Evolutionary conservation across 1,139 yeast species (phyloP).

Genomic region (Pichia sp.): DNA sequence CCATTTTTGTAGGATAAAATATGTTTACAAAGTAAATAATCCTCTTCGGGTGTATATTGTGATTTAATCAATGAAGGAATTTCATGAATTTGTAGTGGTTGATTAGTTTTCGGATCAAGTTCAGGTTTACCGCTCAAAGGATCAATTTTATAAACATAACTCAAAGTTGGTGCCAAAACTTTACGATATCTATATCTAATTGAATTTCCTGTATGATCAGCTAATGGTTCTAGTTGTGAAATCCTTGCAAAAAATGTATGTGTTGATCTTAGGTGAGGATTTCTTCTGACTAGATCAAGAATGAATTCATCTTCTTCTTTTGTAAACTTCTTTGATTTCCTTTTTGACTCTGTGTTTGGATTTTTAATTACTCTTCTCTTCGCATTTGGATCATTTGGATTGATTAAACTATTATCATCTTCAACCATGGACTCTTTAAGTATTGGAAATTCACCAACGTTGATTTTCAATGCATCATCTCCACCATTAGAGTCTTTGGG

Average conservation of each 20-base stretch:
- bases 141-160: conserved; percentile 57
- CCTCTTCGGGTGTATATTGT: conserved; percentile 64
- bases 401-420: neutral
- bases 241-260: conserved; percentile 59
- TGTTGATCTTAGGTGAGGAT: conserved; percentile 60
- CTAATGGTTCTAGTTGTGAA: conserved; percentile 41
- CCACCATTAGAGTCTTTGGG: neutral
- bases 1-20: conserved; percentile 23
- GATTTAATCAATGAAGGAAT: conserved; percentile 54
- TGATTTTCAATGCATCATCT: conserved; percentile 14
- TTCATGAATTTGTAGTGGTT: conserved; percentile 32
- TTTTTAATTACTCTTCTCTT: conserved; percentile 2
- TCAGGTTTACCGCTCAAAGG: conserved; percentile 42
- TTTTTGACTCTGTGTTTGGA: conserved; percentile 6
- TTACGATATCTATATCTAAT: conserved; percentile 63
- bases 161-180: conserved; percentile 44
- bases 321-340: conserved; percentile 38
- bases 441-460: conserved; percentile 19
- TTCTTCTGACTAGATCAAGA: conserved; percentile 56
- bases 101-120: conserved; percentile 42
- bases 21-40: conserved; percentile 47
- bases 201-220: conserved; percentile 70
- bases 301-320: conserved; percentile 57
- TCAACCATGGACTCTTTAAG: neutral
- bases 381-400: neutral